Conservation (phyloP, 2,329 filamentous ascomycete species). For the Madurella fahalii region DNA sequence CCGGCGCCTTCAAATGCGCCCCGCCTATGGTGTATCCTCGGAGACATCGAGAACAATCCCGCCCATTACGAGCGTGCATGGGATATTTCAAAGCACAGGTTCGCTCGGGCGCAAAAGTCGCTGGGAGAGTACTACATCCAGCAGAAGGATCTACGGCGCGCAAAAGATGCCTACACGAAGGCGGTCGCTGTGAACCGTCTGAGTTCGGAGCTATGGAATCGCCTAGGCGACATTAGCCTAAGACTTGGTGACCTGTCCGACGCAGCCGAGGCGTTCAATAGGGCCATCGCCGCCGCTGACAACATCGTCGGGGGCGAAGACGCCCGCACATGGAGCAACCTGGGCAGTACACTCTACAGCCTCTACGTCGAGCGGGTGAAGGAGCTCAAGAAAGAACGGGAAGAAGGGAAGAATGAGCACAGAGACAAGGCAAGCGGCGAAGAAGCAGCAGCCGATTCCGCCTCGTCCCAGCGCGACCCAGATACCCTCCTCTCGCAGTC, state of each 20-base stretch:
- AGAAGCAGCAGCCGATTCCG: slow-evolving; percentile 13
- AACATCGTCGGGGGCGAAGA: slow-evolving; percentile 73
- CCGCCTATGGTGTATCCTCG: slow-evolving; percentile 86
- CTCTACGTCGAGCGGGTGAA: slow-evolving; percentile 55
- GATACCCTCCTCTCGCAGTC: slow-evolving; percentile 67
- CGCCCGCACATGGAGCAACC: slow-evolving; percentile 90
- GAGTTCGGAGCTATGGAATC: slow-evolving; percentile 81
- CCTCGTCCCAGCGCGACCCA: slow-evolving; percentile 40
- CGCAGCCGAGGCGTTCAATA: slow-evolving; percentile 77
- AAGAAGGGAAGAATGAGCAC: slow-evolving; percentile 28
- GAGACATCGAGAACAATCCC: slow-evolving; percentile 76
- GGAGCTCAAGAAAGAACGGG: slow-evolving; percentile 31
- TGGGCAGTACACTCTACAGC: slow-evolving; percentile 77
- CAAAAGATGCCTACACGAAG: slow-evolving; percentile 71
- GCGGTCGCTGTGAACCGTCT: slow-evolving; percentile 76
- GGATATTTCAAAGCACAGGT: slow-evolving; percentile 76
- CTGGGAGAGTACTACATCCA: slow-evolving; percentile 75
- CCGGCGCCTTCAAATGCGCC: slow-evolving; percentile 79
- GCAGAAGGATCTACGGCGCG: slow-evolving; percentile 61
- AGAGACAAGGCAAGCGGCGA: slow-evolving; percentile 28
- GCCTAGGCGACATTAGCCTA: slow-evolving; percentile 82
- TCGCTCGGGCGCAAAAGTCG: slow-evolving; percentile 81
- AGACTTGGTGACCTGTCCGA: slow-evolving; percentile 71
- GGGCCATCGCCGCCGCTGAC: slow-evolving; percentile 64
- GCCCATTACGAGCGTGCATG: slow-evolving; percentile 80